Evolutionary conservation across 2,329 filamentous ascomycete genomes (phyloP).

Genomic region (Acephala macrosclerotiorum): DNA sequence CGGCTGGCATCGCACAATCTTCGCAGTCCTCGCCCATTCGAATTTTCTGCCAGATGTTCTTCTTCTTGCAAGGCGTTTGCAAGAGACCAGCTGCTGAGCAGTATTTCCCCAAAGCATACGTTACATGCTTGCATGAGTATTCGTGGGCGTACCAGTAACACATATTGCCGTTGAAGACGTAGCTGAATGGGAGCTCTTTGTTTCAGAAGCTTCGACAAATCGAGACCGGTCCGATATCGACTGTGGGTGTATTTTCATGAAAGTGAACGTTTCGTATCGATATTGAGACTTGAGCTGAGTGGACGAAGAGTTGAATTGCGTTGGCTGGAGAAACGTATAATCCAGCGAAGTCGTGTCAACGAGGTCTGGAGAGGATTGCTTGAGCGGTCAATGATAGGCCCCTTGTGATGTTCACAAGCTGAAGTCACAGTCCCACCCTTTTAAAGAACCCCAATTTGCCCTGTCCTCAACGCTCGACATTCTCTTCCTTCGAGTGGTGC

Average conservation of each 20-base stretch:
- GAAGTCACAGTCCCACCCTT: constrained; percentile 26
- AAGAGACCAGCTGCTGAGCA: constrained; percentile 36
- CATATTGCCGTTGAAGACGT: constrained; percentile 30
- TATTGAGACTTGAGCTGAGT: constrained; percentile 1
- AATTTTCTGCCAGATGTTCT: constrained; percentile 42
- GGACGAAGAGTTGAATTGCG: neutral
- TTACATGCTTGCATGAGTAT: constrained; percentile 40
- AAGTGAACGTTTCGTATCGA: neutral
- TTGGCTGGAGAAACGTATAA: neutral
- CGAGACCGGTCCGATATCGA: neutral
- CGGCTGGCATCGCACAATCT: constrained; percentile 36
- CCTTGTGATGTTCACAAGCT: constrained; percentile 8
- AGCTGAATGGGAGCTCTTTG: constrained; percentile 5
- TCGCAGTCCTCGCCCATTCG: constrained; percentile 40
- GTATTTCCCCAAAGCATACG: constrained; percentile 40
- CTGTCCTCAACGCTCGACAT: constrained; percentile 18
- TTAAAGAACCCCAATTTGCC: constrained; percentile 26
- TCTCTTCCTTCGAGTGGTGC: constrained; percentile 11
- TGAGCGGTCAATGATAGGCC: neutral
- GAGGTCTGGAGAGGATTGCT: neutral
- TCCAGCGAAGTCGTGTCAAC: constrained; percentile 1
- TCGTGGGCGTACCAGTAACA: constrained; percentile 43
- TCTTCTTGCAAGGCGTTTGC: constrained; percentile 42
- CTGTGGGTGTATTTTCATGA: neutral
- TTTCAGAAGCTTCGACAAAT: neutral